Conservation (phyloP, 2,329 filamentous ascomycete species). For the Neofusicoccum kwambonambiense region DNA sequence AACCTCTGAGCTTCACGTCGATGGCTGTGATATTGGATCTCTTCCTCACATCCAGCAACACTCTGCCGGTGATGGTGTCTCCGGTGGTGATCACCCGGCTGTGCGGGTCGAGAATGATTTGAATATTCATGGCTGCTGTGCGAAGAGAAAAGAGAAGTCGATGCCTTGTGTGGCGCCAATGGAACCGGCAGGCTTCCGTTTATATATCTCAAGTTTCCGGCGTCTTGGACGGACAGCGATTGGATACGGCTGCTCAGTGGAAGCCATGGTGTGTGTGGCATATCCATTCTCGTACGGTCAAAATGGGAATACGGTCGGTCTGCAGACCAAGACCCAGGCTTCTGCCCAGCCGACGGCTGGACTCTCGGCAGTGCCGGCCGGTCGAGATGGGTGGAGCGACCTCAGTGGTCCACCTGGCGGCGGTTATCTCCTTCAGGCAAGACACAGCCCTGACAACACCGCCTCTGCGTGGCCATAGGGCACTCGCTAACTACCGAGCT, state of each 20-base stretch:
- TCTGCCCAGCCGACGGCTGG: background rate
- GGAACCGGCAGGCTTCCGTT: background rate
- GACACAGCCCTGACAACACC: background rate
- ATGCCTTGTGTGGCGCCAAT: background rate
- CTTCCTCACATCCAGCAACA: background rate
- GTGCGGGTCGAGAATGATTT: background rate
- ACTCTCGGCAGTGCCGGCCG: background rate
- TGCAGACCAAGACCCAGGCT: background rate
- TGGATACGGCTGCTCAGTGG: background rate
- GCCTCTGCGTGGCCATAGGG: background rate
- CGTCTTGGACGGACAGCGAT: background rate
- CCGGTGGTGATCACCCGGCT: background rate
- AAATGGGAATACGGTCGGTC: background rate
- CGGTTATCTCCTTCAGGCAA: background rate
- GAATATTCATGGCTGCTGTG: background rate
- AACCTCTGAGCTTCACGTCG: background rate
- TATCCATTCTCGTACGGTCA: constrained; percentile 2
- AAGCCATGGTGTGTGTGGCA: background rate
- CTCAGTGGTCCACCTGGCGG: background rate
- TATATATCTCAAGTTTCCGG: background rate
- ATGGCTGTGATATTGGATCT: background rate
- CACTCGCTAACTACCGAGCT: background rate
- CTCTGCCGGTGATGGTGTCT: background rate
- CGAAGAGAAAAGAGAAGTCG: background rate
- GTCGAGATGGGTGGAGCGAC: background rate